Base-by-base conservation (phyloP, 306 rosid genomes). In the Glycine latifolia region DNA sequence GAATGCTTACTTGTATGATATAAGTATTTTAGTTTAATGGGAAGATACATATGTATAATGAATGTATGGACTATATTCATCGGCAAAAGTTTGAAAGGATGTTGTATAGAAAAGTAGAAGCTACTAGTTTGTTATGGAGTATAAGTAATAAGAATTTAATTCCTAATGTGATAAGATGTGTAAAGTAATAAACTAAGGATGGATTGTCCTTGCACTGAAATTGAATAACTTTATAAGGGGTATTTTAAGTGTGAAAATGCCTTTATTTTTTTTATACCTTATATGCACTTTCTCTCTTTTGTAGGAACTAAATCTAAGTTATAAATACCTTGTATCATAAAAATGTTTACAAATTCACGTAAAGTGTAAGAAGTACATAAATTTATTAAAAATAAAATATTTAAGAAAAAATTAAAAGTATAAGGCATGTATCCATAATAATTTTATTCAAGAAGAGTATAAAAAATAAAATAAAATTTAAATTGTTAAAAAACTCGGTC, bases 21-120 rank as follows among this genome's bases (percentile, higher is more conserved):
- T 26, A 20, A 35, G 11, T 76, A 33, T 16, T 73, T 69, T 68
- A 71, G n/a, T 53, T 85, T 76, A 54, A 17, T 70, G 39, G 77
- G 26, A 76, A 53, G 49, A 12, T 43, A 80, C 39, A 62, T 53
- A 55, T 70, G 62, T 65, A 62, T 65, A 26, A 46, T 49, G 62
- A 61, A 62, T 66, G 47, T 31, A 63, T 83, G 76, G 87, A 60
- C 73, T 76, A 48, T 68, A 44, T 80, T 79, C 70, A 69, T 76
- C 56, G 8, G 71, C 65, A 43, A n/a, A 79, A 68, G 67, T 43
- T 60, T 80, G 56, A 61, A 60, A 63, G 65, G 49, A 53, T 39
- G 72, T 53, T 47, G 43, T 60, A 49, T 74, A 83, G 69, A 77
- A 76, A 83, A 54, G 74, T 43, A 77, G 86, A 67, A 53, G 10